Percentiles rank a stretch among this genome's conserved stretches.
phyloP scores from a whole-genome alignment of 2,329 filamentous ascomycete species.

The Tolypocladium inflatum region DNA sequence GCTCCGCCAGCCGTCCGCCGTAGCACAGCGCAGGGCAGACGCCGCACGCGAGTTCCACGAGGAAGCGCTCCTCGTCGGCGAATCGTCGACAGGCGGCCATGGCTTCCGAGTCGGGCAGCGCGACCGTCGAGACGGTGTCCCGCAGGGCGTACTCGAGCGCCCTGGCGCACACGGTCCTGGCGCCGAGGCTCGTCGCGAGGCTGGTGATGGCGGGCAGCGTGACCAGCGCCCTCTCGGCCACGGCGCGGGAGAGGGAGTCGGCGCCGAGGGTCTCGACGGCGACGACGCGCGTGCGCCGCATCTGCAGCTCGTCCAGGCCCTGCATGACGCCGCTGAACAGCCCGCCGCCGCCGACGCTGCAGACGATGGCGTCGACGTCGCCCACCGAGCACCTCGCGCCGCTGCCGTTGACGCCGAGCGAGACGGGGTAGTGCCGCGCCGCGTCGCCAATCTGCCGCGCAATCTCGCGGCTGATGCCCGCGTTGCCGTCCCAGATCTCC shows the following conservation, averaged over 20 bases:
- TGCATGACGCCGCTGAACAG: conserved; percentile 65
- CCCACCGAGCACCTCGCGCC: conserved; percentile 35
- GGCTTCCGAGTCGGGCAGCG: conserved; percentile 16
- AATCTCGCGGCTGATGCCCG: conserved; percentile 42
- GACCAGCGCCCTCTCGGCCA: conserved; percentile 43
- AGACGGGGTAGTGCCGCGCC: conserved; percentile 7
- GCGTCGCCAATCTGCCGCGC: conserved; percentile 21
- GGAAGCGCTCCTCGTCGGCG: conserved; percentile 16
- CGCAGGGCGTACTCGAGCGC: conserved; percentile 21
- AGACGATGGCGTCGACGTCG: conserved; percentile 57
- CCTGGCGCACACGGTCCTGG: conserved; percentile 50
- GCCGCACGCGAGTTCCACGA: conserved; percentile 19
- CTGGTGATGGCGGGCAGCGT: conserved; percentile 62
- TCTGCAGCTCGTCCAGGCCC: conserved; percentile 35
- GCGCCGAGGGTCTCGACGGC: conserved; percentile 68
- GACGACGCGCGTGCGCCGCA: conserved; percentile 38
- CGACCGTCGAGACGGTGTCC: conserved; percentile 14
- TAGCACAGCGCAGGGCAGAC: conserved; percentile 19
- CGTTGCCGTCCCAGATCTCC: conserved; percentile 57
- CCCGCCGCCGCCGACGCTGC: conserved; percentile 71
- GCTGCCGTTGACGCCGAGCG: conserved; percentile 38
- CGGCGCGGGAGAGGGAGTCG: conserved; percentile 49
- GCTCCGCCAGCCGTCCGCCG: conserved; percentile 10
- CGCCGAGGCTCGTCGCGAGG: conserved; percentile 62
- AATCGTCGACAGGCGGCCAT: conserved; percentile 16